phyloP scores from a whole-genome alignment of 2,329 filamentous ascomycete genomes.

The Calonectria hawksworthii region DNA sequence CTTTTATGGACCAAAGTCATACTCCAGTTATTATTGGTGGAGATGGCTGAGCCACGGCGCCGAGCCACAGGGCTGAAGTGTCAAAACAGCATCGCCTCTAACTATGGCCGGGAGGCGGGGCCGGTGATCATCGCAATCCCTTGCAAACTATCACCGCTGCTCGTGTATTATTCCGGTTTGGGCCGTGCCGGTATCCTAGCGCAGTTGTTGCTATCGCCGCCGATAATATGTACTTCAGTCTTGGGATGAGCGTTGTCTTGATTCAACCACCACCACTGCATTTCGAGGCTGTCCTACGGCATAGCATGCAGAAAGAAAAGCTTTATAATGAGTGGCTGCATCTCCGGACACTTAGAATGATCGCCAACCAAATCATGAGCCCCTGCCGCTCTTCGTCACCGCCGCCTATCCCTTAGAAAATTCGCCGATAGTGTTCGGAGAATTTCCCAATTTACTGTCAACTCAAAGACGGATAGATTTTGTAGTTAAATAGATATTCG shows the following conservation, averaged over 20 bases:
- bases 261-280: too few relatives aligned
- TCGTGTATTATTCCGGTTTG: background rate
- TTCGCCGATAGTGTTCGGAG: slow-evolving; percentile 2
- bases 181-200: background rate
- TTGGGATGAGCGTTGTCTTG: background rate
- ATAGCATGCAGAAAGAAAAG: background rate
- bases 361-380: background rate
- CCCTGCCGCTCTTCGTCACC: background rate
- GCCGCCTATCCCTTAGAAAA: background rate
- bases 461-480: background rate
- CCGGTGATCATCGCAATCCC: background rate
- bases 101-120: background rate
- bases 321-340: background rate
- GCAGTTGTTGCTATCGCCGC: background rate
- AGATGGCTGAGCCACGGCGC: background rate
- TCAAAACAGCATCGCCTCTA: background rate
- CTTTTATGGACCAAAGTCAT: background rate
- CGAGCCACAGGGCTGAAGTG: background rate
- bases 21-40: background rate
- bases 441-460: background rate
- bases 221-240: too few relatives aligned
- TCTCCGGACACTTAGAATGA: background rate
- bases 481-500: background rate
- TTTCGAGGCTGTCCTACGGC: too few relatives aligned
- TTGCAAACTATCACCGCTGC: background rate